Evolutionary conservation across 192 early-diverging fungal species (phyloP), one percentile per base, ranked within the genome.

Genomic region (Lobosporangium transversale): DNA sequence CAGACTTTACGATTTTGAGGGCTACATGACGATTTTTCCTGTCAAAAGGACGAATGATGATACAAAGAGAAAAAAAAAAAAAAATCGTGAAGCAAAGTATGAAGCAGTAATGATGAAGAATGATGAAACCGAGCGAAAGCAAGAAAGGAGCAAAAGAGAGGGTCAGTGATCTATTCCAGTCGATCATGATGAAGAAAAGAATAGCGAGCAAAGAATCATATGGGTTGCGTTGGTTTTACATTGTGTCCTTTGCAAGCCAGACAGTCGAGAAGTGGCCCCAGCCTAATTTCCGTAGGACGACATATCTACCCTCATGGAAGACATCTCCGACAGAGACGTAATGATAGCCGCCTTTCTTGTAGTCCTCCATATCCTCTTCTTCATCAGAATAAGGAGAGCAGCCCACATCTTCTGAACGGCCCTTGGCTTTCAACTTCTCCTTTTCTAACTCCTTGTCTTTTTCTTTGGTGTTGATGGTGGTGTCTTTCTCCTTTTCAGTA

Each of bases 221-320:
- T n/a, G n/a, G n/a, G n/a, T n/a, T n/a, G n/a, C n/a, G n/a, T n/a
- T n/a, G n/a, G n/a, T n/a, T n/a, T n/a, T 84, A 89, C 87, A 84
- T 81, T 60, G 74, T 73, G 76, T 98, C 95, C 53, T 86, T 83
- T 14, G 91, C 93, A 48, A 99, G 87, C 97, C 97, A 99, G 10
- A 99, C 97, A 0, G 97, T 99, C 26, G 94, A 96, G 66, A 99
- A 99, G 66, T 99, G 97, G 17, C 97, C 97, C 97, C 97, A 99
- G 18, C 97, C 97, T 33, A 99, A 89, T 79, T 99, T 99, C 60
- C 93, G 88, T 42, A 97, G 69, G 23, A 97, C 85, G n/a, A 76
- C 82, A 80, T 99, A 99, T 23, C 91, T 87, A 8, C 86, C 84
- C 15, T 91, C 87, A 44, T 92, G 89, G 71, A 92, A 96, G 20